Conservation (phyloP, 1,284 basidiomycete species). For the Ganoderma meredithae region DNA sequence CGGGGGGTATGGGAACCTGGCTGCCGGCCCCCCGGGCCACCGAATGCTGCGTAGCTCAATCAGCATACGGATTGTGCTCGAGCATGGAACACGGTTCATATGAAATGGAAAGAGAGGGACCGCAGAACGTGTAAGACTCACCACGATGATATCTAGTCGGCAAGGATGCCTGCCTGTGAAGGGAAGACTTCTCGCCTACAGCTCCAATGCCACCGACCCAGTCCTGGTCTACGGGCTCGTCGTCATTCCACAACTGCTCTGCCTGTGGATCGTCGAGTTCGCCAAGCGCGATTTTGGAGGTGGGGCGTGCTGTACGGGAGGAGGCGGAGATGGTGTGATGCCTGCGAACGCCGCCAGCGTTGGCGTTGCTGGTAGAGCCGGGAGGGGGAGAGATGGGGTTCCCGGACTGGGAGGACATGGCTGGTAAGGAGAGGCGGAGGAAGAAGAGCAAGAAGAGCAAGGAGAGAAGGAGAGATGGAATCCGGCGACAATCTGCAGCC, state of each 20-base stretch:
- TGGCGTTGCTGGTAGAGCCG: constrained; percentile 35
- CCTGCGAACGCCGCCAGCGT: constrained; percentile 61
- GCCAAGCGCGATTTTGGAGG: constrained; percentile 67
- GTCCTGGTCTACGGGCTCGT: constrained; percentile 78
- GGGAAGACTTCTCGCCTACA: constrained; percentile 77
- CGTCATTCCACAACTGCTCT: constrained; percentile 71
- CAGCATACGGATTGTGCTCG: constrained; percentile 13
- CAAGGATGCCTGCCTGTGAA: constrained; percentile 82
- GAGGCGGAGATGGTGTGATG: constrained; percentile 85
- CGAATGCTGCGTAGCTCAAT: constrained; percentile 47
- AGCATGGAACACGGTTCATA: constrained; percentile 12
- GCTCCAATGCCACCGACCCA: constrained; percentile 82
- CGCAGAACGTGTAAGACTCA: constrained; percentile 43
- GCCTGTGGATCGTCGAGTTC: constrained; percentile 66
- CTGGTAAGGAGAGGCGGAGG: constrained; percentile 19
- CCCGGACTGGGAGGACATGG: constrained; percentile 44
- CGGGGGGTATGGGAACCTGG: constrained; percentile 71
- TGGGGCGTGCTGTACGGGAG: constrained; percentile 67
- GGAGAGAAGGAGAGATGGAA: constrained; percentile 33
- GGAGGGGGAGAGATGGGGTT: constrained; percentile 47
- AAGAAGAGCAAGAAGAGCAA: constrained; percentile 27
- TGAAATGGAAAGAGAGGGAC: constrained; percentile 7
- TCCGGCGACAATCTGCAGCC: constrained; percentile 9
- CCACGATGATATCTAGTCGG: constrained; percentile 83
- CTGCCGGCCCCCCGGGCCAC: constrained; percentile 56